A percentile compares a stretch with the other conserved stretches of the same genome.
Evolutionary conservation across 352 stramenopile species (phyloP).

Genomic region (Halophytophthora batemanensis): DNA sequence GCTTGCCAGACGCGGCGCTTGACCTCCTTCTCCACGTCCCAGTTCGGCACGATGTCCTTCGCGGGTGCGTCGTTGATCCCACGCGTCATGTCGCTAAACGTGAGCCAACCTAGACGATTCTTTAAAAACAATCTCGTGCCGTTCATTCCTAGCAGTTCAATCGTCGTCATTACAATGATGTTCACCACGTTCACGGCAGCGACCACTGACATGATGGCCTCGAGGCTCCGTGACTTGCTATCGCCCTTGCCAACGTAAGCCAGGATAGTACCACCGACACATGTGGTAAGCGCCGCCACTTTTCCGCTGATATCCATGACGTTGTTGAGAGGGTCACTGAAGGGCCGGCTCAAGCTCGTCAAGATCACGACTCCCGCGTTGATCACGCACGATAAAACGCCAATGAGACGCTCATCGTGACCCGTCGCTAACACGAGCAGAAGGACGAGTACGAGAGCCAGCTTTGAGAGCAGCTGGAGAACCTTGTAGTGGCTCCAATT

Average conservation of each 20-base stretch:
- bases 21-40: constrained; percentile 34
- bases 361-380: constrained; percentile 23
- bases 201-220: constrained; percentile 21
- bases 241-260: constrained; percentile 6
- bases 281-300: constrained; percentile 23
- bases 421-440: too few species aligned
- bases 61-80: constrained; percentile 22
- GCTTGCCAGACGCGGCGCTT: constrained; percentile 42
- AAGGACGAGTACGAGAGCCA: constrained; percentile 30
- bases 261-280: constrained; percentile 20
- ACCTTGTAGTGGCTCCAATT: constrained; percentile 48
- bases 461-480: constrained; percentile 36
- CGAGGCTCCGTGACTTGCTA: constrained; percentile 1
- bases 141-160: constrained; percentile 29
- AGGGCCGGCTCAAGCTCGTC: constrained; percentile 28
- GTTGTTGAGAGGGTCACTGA: constrained; percentile 37
- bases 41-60: constrained; percentile 21
- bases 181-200: constrained; percentile 34
- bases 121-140: constrained; percentile 25
- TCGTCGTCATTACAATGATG: constrained; percentile 25
- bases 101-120: constrained; percentile 25
- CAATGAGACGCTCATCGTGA: too few species aligned
- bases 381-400: constrained; percentile 19
- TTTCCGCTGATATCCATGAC: constrained; percentile 40
- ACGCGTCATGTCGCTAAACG: constrained; percentile 31